phyloP scores from a whole-genome alignment of 495 filamentous ascomycete species.

The Penicillium turbatum region DNA sequence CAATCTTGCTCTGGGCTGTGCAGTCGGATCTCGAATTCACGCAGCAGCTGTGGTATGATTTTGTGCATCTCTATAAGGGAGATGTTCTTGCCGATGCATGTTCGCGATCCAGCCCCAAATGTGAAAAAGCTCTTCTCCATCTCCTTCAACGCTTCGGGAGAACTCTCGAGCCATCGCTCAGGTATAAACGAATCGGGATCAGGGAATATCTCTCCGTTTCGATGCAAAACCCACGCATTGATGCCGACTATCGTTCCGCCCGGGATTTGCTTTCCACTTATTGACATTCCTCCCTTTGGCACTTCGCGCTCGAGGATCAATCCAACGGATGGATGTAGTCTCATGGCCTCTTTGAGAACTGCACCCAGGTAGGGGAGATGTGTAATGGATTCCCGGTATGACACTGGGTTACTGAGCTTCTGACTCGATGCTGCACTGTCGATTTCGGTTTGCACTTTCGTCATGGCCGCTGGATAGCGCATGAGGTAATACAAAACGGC shows the following conservation, averaged over 20 bases:
- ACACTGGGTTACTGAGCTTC: too few relatives aligned
- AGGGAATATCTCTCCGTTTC: slow-evolving; percentile 10
- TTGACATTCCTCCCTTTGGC: slow-evolving; percentile 25
- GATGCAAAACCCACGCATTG: slow-evolving; percentile 27
- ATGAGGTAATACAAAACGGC: slow-evolving; percentile 64
- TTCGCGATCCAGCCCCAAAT: slow-evolving; percentile 60
- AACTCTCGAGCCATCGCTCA: slow-evolving; percentile 53
- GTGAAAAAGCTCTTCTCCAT: slow-evolving; percentile 33
- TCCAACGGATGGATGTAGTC: slow-evolving; percentile 59
- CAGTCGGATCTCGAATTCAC: too few relatives aligned
- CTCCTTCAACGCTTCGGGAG: too few relatives aligned
- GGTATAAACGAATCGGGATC: slow-evolving; percentile 43
- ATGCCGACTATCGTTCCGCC: slow-evolving; percentile 61
- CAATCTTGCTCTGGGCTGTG: too few relatives aligned
- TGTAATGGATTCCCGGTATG: too few relatives aligned
- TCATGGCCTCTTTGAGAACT: slow-evolving; percentile 63
- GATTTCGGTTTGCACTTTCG: slow-evolving; percentile 27
- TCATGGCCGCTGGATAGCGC: slow-evolving; percentile 45
- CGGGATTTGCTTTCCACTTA: slow-evolving; percentile 50
- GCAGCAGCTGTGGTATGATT: too few relatives aligned
- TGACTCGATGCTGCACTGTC: slow-evolving; percentile 33
- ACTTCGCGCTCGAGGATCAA: slow-evolving; percentile 51
- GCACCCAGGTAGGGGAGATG: slow-evolving; percentile 58
- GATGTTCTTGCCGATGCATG: slow-evolving; percentile 72
- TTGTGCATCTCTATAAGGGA: slow-evolving; percentile 75